Evolutionary conservation across 345 rosid genomes (phyloP), one percentile per base, ranked within the genome.

Genomic region (Salix brachista): DNA sequence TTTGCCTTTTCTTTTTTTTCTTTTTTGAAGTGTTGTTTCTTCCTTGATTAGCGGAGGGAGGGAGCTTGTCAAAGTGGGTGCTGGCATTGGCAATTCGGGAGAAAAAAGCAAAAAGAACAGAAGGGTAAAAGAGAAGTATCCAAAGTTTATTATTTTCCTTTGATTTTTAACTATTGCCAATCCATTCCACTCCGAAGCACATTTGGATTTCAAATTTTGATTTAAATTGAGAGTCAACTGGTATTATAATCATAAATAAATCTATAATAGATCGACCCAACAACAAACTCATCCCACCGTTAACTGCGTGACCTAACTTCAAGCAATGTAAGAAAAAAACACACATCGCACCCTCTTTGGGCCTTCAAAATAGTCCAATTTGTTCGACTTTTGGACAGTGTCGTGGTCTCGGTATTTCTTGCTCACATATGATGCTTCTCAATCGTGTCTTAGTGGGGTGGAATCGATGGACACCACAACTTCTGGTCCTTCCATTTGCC

Each of bases 41-140:
- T 54, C 78, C 78, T 44, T 34, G 78, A 75, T 50, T 75, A 14
- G 65, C 71, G 78, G 78, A 16, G 23, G 26, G 37, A 17, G 18
- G 37, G 28, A 58, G 62, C 28, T 58, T 58, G 62, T n/a, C 62
- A 39, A 60, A 73, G 34, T 52, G 28, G 42, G 54, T 39, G 5
- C n/a, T 42, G 77, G 70, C 77, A 2, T 0, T 41, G 44, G 44
- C 44, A 41, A 41, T 41, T 41, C 13, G 44, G 44, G 44, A 41
- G 8, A 25, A 72, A 36, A 23, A 72, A 14, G 26, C 26, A 60
- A 62, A 26, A 8, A 4, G 4, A 28, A 19, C 12, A 65, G 2
- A 23, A 62, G 67, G 67, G 34, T 62, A 62, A 30, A 17, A 64
- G 34, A 64, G 39, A 25, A 30, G 34, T 4, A 34, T 16, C 39